Percentiles rank a stretch among this genome's conserved stretches.
Evolutionary conservation across 1,284 basidiomycete species (phyloP).

Genomic region (Fistulina hepatica): DNA sequence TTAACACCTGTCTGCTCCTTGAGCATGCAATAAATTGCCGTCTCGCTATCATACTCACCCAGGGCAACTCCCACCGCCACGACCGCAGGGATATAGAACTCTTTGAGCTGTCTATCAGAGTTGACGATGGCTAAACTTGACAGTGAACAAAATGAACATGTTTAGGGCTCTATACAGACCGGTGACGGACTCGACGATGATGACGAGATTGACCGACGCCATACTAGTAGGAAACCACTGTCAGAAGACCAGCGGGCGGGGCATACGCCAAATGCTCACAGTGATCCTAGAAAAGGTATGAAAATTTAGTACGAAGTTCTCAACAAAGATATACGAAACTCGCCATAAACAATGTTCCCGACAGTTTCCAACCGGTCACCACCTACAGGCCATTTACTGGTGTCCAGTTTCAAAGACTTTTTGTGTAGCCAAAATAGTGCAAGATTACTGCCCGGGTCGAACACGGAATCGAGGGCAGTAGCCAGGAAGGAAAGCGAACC

Average conservation of each 20-base stretch:
- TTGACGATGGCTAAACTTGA: conserved; percentile 56
- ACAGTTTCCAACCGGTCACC: conserved; percentile 87
- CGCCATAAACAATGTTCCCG: conserved; percentile 83
- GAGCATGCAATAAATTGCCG: conserved; percentile 7
- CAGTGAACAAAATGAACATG: no score
- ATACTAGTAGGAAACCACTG: conserved; percentile 52
- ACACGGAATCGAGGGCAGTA: conserved; percentile 82
- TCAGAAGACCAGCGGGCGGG: conserved; percentile 3
- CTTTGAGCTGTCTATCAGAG: conserved; percentile 40
- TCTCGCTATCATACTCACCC: conserved; percentile 29
- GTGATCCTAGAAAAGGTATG: conserved; percentile 37
- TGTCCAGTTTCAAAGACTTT: conserved; percentile 63
- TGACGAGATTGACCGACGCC: conserved; percentile 76
- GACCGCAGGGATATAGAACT: conserved; percentile 77
- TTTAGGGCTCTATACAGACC: no score
- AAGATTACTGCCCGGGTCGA: conserved; percentile 87
- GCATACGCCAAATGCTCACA: conserved; percentile 35
- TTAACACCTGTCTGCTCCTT: conserved; percentile 54
- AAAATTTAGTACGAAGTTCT: conserved; percentile 9
- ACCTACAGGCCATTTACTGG: conserved; percentile 85
- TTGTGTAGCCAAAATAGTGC: conserved; percentile 76
- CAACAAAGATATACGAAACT: conserved; percentile 19
- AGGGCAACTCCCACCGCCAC: conserved; percentile 77
- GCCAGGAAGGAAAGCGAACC: conserved; percentile 82
- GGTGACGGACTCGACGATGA: conserved; percentile 82